Base-by-base conservation (phyloP, 2,329 filamentous ascomycete genomes). In the Calonectria honghensis region DNA sequence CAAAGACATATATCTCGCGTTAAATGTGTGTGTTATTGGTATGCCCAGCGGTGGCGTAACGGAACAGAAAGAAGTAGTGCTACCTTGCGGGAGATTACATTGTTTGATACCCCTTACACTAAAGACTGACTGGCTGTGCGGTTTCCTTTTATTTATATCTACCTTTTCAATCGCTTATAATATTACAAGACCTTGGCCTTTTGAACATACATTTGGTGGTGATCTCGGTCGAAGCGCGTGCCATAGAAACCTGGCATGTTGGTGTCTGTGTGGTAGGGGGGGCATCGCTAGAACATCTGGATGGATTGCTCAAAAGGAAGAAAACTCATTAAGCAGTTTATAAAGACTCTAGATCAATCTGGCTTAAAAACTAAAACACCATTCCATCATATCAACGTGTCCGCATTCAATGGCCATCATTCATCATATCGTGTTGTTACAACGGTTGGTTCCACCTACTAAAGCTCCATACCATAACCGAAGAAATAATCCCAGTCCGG, bases 21-120 rank as follows among this genome's bases (percentile, higher is more conserved):
- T 45, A 20, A n/a, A 65, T 73, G 68, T 71, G 39, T 61, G 24
- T 64, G 24, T 64, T 70, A 50, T 73, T 74, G 31, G 51, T 71
- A 73, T 69, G 39, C 76, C 72, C 41, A 72, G 72, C 74, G 67
- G 54, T 61, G 71, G 73, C 70, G 76, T 68, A 72, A 45, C 50
- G 27, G 32, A 48, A 57, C 11, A 29, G n/a, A 39, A 39, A 54
- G 37, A 50, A 66, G 39, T 13, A 71, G 68, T 63, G 63, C 50
- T 52, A 48, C 72, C 52, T 50, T 48, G 61, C 16, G 59, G 65
- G 71, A 72, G 68, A 75, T 66, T 66, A 72, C 37, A 73, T 48
- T 79, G 64, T 67, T 65, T 77, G 76, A 79, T 81, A 81, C 78
- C 79, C 76, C 71, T 66, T 77, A 57, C 66, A 68, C 70, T 32